Base-by-base conservation (phyloP, 441 rosid species). In the Eugenia klotzschiana region DNA sequence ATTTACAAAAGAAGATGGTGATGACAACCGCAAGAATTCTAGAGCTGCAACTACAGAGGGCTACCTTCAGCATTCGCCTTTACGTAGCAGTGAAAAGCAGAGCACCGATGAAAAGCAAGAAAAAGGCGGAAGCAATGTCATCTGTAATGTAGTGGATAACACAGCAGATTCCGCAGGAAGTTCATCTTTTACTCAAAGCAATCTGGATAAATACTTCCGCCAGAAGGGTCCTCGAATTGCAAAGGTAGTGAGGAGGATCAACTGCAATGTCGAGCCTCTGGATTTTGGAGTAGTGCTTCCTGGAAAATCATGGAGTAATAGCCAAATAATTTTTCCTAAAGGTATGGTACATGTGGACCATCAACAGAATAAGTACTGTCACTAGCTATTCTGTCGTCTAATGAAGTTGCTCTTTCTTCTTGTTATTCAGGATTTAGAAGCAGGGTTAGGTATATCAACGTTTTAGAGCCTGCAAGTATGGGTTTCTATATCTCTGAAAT, bases 201-300 rank as follows among this genome's bases (percentile, higher is more conserved):
- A 92, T 90, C 86, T 92, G 86, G 98, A 95, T 83, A 91, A 92
- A 84, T 82, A 87, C 89, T 87, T 88, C 85, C 94, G 99, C 86
- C 99, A 93, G 87, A 97, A 94, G 88, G 99, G 99, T 84, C 99
- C 99, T 49, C 98, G 99, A 51, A 95, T 97, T 88, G 99, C 99
- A 20, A 97, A 97, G 95, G 95, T 97, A 15, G 99, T 96, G 86
- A 90, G 99, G 85, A 94, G 99, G 88, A 96, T 97, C 90, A 97
- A 92, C 85, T 94, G 99, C 91, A 94, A 89, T 87, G 99, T 95
- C 83, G 98, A 94, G 91, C 94, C 96, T 85, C 85, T 94, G 87
- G 94, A 90, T 79, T 91, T 87, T 82, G 99, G 99, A 58, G 91
- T 84, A 83, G 96, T 97, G 86, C 94, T 93, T 83, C 88, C 96